Evolutionary conservation across 1,284 basidiomycete species (phyloP).

Genomic region (Tremellales sp.): DNA sequence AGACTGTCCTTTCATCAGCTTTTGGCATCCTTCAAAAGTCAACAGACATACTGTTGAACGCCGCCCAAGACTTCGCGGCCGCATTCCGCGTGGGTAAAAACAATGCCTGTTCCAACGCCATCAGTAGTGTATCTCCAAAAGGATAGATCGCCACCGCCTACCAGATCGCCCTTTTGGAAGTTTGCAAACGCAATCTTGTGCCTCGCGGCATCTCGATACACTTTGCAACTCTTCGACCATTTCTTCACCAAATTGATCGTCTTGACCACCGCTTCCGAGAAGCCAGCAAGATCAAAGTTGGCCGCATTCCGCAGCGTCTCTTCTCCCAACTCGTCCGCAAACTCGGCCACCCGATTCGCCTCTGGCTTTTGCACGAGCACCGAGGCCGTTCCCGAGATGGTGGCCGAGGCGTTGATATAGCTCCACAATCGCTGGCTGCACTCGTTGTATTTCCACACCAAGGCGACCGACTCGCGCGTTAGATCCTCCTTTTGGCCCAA

Average conservation of each 20-base stretch:
- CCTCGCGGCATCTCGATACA: slow-evolving; percentile 84
- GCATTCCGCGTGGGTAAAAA: slow-evolving; percentile 95
- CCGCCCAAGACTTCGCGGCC: slow-evolving; percentile 90
- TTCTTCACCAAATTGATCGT: slow-evolving; percentile 83
- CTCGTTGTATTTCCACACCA: slow-evolving; percentile 44
- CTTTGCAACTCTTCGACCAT: slow-evolving; percentile 94
- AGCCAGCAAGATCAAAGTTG: slow-evolving; percentile 72
- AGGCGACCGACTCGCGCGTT: slow-evolving; percentile 38
- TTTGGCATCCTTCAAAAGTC: slow-evolving; percentile 24
- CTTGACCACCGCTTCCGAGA: slow-evolving; percentile 73
- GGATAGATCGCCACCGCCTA: slow-evolving; percentile 9
- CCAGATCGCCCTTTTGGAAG: slow-evolving; percentile 88
- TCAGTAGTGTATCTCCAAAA: background rate
- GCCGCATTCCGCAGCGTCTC: slow-evolving; percentile 35
- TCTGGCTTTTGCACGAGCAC: slow-evolving; percentile 11
- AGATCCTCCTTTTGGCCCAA: slow-evolving; percentile 35
- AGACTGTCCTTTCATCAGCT: slow-evolving; percentile 58
- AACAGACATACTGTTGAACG: slow-evolving; percentile 66
- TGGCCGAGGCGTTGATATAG: slow-evolving; percentile 42
- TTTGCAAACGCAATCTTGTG: slow-evolving; percentile 92
- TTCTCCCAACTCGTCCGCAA: slow-evolving; percentile 29
- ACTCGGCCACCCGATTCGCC: background rate
- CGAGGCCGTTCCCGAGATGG: slow-evolving; percentile 39
- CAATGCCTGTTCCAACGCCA: slow-evolving; percentile 52
- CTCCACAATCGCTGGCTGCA: slow-evolving; percentile 35